Base-by-base conservation (phyloP, 306 rosid genomes). In the Quercus engelmannii region DNA sequence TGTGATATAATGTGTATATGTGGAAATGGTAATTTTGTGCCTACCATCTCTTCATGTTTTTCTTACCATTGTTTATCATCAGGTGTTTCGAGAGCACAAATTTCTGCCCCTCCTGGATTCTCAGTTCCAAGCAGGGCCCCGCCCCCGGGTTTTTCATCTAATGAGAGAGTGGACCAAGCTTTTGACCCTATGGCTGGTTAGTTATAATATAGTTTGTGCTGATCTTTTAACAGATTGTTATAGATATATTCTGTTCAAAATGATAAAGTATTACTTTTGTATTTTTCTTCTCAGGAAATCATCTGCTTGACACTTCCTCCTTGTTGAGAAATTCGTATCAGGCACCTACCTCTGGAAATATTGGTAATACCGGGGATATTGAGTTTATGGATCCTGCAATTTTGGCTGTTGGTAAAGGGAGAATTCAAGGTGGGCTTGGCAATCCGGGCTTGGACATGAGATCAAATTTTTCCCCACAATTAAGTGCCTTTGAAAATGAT, bases 301-400 rank as follows among this genome's bases (percentile, higher is more conserved):
- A 83, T 51, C 78, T 87, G 84, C 87, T 85, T 0, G 91, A 91
- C 25, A 65, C 86, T 55, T 84, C 97, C 55, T 82, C 90, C 61
- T 72, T 87, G 54, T 65, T 86, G 88, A 88, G 94, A 87, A 91
- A 83, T 83, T 82, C 89, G 9, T 87, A 86, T 85, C 94, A 92
- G 74, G 82, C 89, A 14, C 85, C 87, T 71, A 83, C 85, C 6
- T 64, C 76, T 78, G 97, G 88, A 75, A 86, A 83, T 80, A 79
- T 81, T 76, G 87, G 83, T 80, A 82, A 83, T 82, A 68, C 86
- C 17, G 89, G 85, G 17, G 97, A 91, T 83, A 85, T 92, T 46
- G 97, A 92, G 83, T 94, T 91, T 77, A 90, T 89, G 88, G 98
- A 92, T 90, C 97, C 97, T 72, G 98, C 94, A 57, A 92, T 94